Base-by-base conservation (phyloP, 768 basidiomycete genomes). In the Amanita phalloides region DNA sequence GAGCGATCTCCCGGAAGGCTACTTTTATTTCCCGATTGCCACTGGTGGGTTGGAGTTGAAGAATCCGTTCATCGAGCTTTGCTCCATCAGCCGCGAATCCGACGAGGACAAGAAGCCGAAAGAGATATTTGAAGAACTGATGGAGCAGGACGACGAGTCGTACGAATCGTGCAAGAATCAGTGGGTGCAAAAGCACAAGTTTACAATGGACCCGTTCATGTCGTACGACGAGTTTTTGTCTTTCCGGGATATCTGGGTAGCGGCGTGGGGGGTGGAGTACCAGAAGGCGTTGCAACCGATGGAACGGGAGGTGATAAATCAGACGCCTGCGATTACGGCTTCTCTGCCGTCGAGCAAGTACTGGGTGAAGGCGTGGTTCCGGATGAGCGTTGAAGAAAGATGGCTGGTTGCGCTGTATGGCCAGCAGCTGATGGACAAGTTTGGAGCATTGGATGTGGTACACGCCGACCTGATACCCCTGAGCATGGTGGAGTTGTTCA, bases 351-450 rank as follows among this genome's bases (percentile, higher is more conserved):
- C 51, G 43, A 45, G 43, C 35, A 38, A 44, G 35, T 10, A 45
- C 25, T 36, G 51, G 44, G 10, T 1, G 55, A 58, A 21, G 32
- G 2, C n/a, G 41, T 1, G 47, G 38, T n/a, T 11, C 14, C 10
- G 14, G 13, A 10, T 63, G 57, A 59, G 59, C 28, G 66, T 62
- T 57, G 69, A 71, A 49, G 57, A 65, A 10, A 55, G 57, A 39
- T 73, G 71, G 71, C 57, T 71, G n/a, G 54, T 68, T 28, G 61
- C 64, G 23, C 57, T 68, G 33, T 71, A 71, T 59, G 70, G 70
- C 3, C 65, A 68, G 41, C 69, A 71, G 39, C 58, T 73, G 13
- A 60, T 69, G 37, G 61, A 60, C 53, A 68, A 64, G 45, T 74
- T 71, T 59, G 71, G 71, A 1, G 60, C 66, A 26, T 53, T 71